Evolutionary conservation across 352 stramenopile species (phyloP).

Genomic region (Phytophthora fragariae): DNA sequence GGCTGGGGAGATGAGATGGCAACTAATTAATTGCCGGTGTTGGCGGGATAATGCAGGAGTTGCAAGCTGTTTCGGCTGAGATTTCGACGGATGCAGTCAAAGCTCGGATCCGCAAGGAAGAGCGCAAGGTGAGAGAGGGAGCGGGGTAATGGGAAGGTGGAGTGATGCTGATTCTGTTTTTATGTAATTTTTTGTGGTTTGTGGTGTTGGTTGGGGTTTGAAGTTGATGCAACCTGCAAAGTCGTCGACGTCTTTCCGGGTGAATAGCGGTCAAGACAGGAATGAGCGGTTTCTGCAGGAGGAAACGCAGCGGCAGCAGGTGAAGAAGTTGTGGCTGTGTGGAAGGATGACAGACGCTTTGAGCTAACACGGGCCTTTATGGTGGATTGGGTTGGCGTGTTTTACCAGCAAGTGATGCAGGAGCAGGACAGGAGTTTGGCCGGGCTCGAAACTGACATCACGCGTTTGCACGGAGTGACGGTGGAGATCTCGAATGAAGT

Average conservation of each 20-base stretch:
- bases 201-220: not conserved
- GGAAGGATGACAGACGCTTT: not conserved
- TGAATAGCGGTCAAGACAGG: conserved; percentile 38
- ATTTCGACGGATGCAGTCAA: conserved; percentile 72
- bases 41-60: conserved; percentile 20
- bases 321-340: conserved; percentile 15
- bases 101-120: conserved; percentile 60
- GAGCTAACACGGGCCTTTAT: not conserved
- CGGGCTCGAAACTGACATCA: conserved; percentile 62
- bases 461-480: conserved; percentile 66
- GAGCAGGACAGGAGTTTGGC: conserved; percentile 76
- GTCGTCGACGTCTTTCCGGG: conserved; percentile 29
- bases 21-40: not conserved
- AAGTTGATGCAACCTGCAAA: conserved; percentile 54
- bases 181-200: no score
- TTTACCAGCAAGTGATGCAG: conserved; percentile 64
- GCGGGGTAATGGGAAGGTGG: not conserved
- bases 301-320: conserved; percentile 62
- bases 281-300: conserved; percentile 69
- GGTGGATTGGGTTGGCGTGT: not conserved
- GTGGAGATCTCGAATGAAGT: conserved; percentile 79
- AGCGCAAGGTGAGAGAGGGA: conserved; percentile 57
- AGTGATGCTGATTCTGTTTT: not conserved
- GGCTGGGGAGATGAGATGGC: not conserved
- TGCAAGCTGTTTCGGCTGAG: conserved; percentile 63